phyloP scores from a whole-genome alignment of 345 rosid species.

The Hypericum perforatum region DNA sequence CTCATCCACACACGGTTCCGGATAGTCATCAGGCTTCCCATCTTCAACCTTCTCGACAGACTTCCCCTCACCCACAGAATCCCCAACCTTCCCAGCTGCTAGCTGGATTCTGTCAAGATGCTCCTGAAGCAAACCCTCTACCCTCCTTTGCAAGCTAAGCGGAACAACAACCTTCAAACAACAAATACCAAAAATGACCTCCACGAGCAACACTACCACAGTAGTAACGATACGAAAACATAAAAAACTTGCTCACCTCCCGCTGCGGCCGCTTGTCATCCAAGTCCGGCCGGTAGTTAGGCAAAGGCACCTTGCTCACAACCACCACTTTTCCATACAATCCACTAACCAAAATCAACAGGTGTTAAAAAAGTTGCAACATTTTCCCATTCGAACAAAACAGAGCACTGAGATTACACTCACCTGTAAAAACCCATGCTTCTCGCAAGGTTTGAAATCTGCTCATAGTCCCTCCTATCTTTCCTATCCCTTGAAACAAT shows the following conservation, averaged over 20 bases:
- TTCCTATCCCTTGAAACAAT: slow-evolving; percentile 80
- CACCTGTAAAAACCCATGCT: slow-evolving; percentile 95
- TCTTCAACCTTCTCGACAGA: slow-evolving; percentile 36
- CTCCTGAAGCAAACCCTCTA: slow-evolving; percentile 88
- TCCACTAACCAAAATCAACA: slow-evolving; percentile 55
- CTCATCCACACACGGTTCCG: slow-evolving; percentile 53
- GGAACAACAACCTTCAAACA: slow-evolving; percentile 68
- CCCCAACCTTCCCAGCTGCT: slow-evolving; percentile 33
- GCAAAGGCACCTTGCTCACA: slow-evolving; percentile 91
- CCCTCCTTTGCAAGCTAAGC: slow-evolving; percentile 83
- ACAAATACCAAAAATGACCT: slow-evolving; percentile 10
- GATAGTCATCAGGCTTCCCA: slow-evolving; percentile 31
- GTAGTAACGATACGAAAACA: slow-evolving; percentile 6
- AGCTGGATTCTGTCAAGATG: slow-evolving; percentile 74
- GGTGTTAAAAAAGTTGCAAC: slow-evolving; percentile 2
- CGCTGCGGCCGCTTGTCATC: slow-evolving; percentile 98
- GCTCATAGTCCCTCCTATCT: slow-evolving; percentile 94
- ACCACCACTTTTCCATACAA: slow-evolving; percentile 92
- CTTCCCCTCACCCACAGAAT: slow-evolving; percentile 24
- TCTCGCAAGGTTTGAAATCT: slow-evolving; percentile 71
- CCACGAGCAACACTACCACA: neutral
- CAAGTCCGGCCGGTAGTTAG: slow-evolving; percentile 92
- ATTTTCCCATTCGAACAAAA: neutral
- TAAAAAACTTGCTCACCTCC: slow-evolving; percentile 47
- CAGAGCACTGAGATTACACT: neutral